Evolutionary conservation across 352 stramenopile species (phyloP), one percentile per base, ranked within the genome.

Genomic region (Phytopythium delawarense): DNA sequence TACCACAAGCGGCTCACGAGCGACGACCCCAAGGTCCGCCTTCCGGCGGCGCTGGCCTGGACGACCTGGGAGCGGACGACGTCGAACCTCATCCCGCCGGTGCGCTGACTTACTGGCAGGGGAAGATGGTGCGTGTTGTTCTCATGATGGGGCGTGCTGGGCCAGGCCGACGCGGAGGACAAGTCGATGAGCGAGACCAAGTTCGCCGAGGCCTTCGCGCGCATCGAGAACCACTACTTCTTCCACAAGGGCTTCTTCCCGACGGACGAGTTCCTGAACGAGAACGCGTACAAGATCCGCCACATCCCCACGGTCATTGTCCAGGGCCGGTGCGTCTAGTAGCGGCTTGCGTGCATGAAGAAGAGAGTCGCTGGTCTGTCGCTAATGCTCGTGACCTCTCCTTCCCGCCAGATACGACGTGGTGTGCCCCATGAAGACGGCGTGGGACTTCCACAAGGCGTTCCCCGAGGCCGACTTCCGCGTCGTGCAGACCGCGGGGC

Each of bases 151-250:
- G 25, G 1, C 44, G 15, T 16, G 25, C 30, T 44, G 32, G 12
- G 16, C 21, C 49, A 89, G 78, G 32, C 68, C 11, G 71, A 94
- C 63, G 76, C 81, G 1, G 77, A 72, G 20, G 73, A 78, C 35
- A 91, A 92, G 72, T 90, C 81, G 49, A 91, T 87, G 73, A 74
- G 69, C 30, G 82, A 96, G 52, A 65, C 72, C 23, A 80, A 86
- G 63, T 96, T 96, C 60, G 83, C 88, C 8, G 78, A 96, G 63
- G 88, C 92, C 4, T 98, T 98, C 65, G 91, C 90, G 35, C 83
- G 91, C 51, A 98, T 98, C 62, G 92, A 98, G 74, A 96, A 92
- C 75, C 91, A 98, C 67, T 98, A 96, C 72, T 98, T 98, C 45
- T 65, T 91, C 35, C 84, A 98, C 75, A 79, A 88, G 34, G 92